Evolutionary conservation across 1,139 yeast genomes (phyloP), one percentile per base, ranked within the genome.

Genomic region (Saccharomycopsis hybrid): DNA sequence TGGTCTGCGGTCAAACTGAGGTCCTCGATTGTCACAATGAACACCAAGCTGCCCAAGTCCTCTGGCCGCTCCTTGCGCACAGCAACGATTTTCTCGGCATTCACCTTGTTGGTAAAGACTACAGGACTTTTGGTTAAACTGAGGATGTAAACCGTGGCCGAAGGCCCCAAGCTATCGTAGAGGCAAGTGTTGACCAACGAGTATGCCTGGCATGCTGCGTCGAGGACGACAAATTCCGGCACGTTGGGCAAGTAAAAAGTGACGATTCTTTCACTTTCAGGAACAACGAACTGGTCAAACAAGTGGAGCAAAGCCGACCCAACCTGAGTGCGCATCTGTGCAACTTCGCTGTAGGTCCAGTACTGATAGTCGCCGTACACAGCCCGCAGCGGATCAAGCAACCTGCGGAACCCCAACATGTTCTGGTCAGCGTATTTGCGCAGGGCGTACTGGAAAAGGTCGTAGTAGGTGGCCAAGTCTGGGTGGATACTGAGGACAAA

Each of bases 281-380:
- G n/a, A n/a, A n/a, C n/a, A n/a, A n/a, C n/a, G n/a, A n/a, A n/a
- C n/a, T n/a, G n/a, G n/a, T n/a, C n/a, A n/a, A n/a, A n/a, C n/a
- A 36, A n/a, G 44, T 77, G 71, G 56, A 80, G 70, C 33, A 85
- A 59, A 9, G 94, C 95, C 2, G 87, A 68, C 3, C 89, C 94
- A 43, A 85, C 68, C 48, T 75, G 65, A 47, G 66, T 64, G 49
- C 76, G 72, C 48, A 81, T 69, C 43, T 61, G 56, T 32, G 67
- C 65, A 7, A 77, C 68, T 41, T 70, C 62, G 8, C 56, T 57
- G 60, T 73, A 82, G 5, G 75, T 63, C 55, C 74, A 70, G 65
- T 70, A 85, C 35, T 66, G 67, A 64, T 77, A 85, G n/a, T n/a
- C n/a, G n/a, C n/a, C n/a, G n/a, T n/a, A n/a, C n/a, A n/a, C n/a